These are phyloP conservation scores for Gossypium anomalum DNA, from an alignment of 345 rosid species.

Conservation along the genomic window DNA sequence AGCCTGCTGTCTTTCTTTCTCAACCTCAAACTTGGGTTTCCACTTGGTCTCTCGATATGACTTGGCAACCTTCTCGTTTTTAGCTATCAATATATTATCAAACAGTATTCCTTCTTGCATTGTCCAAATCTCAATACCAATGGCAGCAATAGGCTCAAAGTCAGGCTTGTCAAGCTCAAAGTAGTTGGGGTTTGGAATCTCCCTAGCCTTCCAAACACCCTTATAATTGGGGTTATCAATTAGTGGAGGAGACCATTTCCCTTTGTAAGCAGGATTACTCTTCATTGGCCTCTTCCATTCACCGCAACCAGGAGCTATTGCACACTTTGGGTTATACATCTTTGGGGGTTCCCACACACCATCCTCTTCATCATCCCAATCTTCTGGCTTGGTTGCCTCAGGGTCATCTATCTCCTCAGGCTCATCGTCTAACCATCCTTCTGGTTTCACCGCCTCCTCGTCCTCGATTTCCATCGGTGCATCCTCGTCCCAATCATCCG, in stretches of 20 bases:
- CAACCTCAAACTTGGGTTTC: conserved; percentile 64
- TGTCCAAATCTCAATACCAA: conserved; percentile 92
- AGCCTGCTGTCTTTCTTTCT: conserved; percentile 68
- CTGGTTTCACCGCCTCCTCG: conserved; percentile 78
- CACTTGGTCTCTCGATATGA: conserved; percentile 43
- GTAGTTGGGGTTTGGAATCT: conserved; percentile 71
- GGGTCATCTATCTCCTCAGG: conserved; percentile 88
- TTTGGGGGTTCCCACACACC: conserved; percentile 91
- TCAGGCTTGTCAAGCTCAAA: conserved; percentile 68
- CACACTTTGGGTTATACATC: conserved; percentile 73
- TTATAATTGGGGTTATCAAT: conserved; percentile 78
- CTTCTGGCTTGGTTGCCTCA: conserved; percentile 81
- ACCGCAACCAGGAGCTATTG: conserved; percentile 72
- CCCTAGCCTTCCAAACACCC: conserved; percentile 78
- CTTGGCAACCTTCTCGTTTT: conserved; percentile 57
- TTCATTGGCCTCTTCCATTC: conserved; percentile 82
- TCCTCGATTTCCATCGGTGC: conserved; percentile 83
- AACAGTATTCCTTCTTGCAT: conserved; percentile 87
- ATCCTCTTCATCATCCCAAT: conserved; percentile 95
- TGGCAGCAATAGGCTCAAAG: conserved; percentile 71
- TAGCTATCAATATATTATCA: conserved; percentile 65
- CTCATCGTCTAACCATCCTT: conserved; percentile 86
- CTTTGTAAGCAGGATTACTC: conserved; percentile 81
- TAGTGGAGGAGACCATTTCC: conserved; percentile 73
- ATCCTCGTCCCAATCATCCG: conserved; percentile 89